Base-by-base conservation (phyloP, 495 filamentous ascomycete species). In the Chaetomium fimeti region DNA sequence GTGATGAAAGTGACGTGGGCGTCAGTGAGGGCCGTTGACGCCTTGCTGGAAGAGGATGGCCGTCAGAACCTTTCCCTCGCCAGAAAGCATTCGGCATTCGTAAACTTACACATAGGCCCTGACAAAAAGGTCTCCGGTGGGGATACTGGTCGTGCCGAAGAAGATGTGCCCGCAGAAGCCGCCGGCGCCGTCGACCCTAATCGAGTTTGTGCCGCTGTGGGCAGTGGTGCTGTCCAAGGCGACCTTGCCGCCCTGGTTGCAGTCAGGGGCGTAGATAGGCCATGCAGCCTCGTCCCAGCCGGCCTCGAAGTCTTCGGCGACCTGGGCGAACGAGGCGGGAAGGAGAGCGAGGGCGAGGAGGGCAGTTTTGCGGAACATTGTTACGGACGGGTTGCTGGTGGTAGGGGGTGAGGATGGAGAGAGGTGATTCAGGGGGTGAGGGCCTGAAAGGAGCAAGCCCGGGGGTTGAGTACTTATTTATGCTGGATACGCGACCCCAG, bases 111-210 rank as follows among this genome's bases (percentile, higher is more conserved):
- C 28, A 32, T 64, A 85, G 56, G 75, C 70, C 71, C 83, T 71
- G 40, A 86, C 82, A 66, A 84, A 85, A 54, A 86, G 67, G 68
- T 85, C 82, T 20, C 83, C 83, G 49, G 66, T 78, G n/a, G 83
- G 83, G 16, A 86, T 72, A 27, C 78, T 77, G 3, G 75, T 82
- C 16, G 83, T 86, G 64, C 83, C 83, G 65, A 86, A 78, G 75
- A 85, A 86, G 54, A 84, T 83, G 64, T 86, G 83, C 61, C 83
- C 83, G 67, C 83, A 86, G 72, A 78, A 86, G 20, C 83, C 83
- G 29, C 81, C 81, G 1, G 78, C 78, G 29, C 83, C 81, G 53
- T 77, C 76, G 6, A 86, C 83, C 63, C 75, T 74, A 2, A 86
- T 74, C 0, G 82, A 84, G 72, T 85, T 86, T 71, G 75, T 82